Percentiles rank a stretch among this genome's conserved stretches.
These are phyloP conservation scores for Trypanosoma rangeli DNA, from an alignment of 208 protist genomes.

Conservation along the genomic window DNA sequence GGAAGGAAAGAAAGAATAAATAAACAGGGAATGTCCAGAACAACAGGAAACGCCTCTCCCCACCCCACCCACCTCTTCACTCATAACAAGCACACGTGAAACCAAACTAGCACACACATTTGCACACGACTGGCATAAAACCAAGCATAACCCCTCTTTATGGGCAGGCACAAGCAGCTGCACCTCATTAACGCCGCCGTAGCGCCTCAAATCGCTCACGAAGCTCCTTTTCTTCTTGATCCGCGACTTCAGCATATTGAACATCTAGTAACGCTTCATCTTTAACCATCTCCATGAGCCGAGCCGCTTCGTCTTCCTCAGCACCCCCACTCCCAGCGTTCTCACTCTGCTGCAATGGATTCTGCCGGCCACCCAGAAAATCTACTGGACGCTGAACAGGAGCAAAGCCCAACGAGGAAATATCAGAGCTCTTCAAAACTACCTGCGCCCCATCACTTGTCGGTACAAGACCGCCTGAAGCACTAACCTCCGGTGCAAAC, in stretches of 20 bases:
- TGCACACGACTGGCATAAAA: background rate
- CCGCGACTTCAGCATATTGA: constrained; percentile 45
- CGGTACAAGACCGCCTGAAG: constrained; percentile 41
- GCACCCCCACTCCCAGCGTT: constrained; percentile 13
- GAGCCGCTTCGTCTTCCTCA: constrained; percentile 49
- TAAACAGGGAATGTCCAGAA: background rate
- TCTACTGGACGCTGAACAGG: constrained; percentile 37
- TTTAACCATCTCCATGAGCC: constrained; percentile 39
- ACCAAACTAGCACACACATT: too few relatives aligned
- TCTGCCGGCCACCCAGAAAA: constrained; percentile 45
- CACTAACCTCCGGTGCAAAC: constrained; percentile 1
- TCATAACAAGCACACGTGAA: too few relatives aligned
- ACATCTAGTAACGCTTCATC: constrained; percentile 55
- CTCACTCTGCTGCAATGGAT: constrained; percentile 2
- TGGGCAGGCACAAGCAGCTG: background rate
- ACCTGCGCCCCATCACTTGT: constrained; percentile 46
- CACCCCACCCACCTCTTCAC: background rate
- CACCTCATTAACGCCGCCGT: constrained; percentile 19
- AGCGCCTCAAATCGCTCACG: constrained; percentile 51
- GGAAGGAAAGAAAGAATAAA: too few relatives aligned
- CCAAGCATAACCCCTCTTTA: too few relatives aligned
- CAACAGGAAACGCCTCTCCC: constrained; percentile 6
- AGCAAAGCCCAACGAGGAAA: constrained; percentile 69
- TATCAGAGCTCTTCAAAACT: constrained; percentile 72
- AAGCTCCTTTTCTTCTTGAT: constrained; percentile 51